Base-by-base conservation (phyloP, 2,329 filamentous ascomycete species). In the Neopestalotiopsis sp. region DNA sequence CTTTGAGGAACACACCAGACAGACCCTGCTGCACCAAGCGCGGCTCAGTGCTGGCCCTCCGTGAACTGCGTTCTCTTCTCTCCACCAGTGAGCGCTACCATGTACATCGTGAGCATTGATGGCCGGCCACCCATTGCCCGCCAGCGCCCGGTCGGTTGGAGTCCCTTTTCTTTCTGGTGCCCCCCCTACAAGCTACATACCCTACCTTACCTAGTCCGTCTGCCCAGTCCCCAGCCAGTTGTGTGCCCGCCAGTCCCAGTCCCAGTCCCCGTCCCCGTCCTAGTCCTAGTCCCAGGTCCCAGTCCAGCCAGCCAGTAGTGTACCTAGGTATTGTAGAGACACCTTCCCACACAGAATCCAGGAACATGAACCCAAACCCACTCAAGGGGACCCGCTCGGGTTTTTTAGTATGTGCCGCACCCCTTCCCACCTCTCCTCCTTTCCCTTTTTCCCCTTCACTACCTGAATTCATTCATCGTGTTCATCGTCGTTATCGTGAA, bases 401-500 rank as follows among this genome's bases (percentile, higher is more conserved):
- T 67, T 67, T 70, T 70, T 70, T 69, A 70, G 66, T 70, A 67
- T 66, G 42, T 67, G 49, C 66, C 63, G 57, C 68, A 62, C 59
- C 69, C 61, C 71, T 66, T 69, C 67, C 70, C 67, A 58, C 49
- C 66, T 53, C 70, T 66, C 70, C 66, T 69, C 68, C 69, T 70
- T 53, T 20, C 45, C 72, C 74, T 71, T 74, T 77, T 75, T 75
- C 73, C 72, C 72, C 69, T 70, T 69, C 66, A 68, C 70, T 69
- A 70, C 71, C 71, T 72, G 74, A 72, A 73, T 70, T 72, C 73
- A 72, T 72, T 73, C 73, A 67, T 69, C 71, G 72, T 74, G 61
- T 70, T 75, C 74, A 70, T 71, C 74, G 78, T 76, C 77, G 77
- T 74, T 76, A 78, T 80, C 75, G 76, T 77, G 70, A 73, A 73